phyloP scores from a whole-genome alignment of 805 yeast species.

The Pichia thaimueangensis region DNA sequence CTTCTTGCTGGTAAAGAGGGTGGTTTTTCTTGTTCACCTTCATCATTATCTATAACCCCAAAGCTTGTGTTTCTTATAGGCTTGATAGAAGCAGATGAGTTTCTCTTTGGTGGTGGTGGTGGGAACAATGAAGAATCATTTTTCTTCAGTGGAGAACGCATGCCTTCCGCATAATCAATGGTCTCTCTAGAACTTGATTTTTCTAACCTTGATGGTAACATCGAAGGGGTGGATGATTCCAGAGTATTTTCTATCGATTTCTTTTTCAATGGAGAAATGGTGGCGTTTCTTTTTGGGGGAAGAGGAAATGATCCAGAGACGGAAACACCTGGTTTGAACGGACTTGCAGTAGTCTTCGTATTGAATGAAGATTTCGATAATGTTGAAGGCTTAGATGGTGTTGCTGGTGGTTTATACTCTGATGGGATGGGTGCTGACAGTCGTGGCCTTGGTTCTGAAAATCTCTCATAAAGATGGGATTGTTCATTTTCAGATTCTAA shows the following conservation, averaged over 20 bases:
- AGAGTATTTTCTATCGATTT: neutral
- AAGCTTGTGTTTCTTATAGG: neutral
- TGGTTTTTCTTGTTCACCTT: neutral
- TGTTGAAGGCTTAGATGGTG: neutral
- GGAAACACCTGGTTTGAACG: neutral
- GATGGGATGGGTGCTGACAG: neutral
- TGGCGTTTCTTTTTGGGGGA: conserved; percentile 9
- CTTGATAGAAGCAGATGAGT: neutral
- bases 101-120: conserved; percentile 3
- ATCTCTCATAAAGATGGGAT: neutral
- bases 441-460: neutral
- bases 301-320: conserved; percentile 1
- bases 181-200: conserved; percentile 2
- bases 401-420: neutral
- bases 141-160: conserved; percentile 10
- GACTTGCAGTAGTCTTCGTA: neutral
- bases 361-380: no score
- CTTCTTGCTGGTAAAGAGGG: conserved; percentile 4
- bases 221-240: neutral
- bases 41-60: neutral
- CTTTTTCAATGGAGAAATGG: conserved; percentile 2
- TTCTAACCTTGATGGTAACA: neutral
- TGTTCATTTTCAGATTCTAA: conserved; percentile 1
- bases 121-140: neutral
- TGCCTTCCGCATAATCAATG: conserved; percentile 11